Percentiles rank a stretch among this genome's conserved stretches.
Evolutionary conservation across 106 monocot species (phyloP).

Genomic region (Dioscorea alata): DNA sequence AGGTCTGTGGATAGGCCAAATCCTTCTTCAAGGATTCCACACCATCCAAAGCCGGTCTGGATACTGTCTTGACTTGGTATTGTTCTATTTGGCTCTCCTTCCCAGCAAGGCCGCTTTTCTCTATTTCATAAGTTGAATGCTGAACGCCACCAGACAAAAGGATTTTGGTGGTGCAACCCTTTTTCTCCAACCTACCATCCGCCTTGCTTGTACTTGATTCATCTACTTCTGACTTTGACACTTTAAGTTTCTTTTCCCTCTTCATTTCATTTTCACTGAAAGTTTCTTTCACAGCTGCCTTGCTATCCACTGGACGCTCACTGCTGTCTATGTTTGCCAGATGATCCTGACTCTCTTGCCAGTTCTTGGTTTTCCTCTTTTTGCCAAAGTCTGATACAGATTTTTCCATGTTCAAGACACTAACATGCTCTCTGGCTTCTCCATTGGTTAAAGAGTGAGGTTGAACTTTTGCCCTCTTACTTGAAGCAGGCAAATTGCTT

Average conservation of each 20-base stretch:
- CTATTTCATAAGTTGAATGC: not conserved
- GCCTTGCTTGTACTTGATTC: constrained; percentile 6
- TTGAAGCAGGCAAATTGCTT: not conserved
- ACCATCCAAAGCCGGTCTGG: constrained; percentile 3
- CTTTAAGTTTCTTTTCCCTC: constrained; percentile 33
- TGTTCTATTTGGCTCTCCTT: constrained; percentile 3
- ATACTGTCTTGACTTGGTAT: not conserved
- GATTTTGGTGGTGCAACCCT: not conserved
- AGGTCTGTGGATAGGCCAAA: constrained; percentile 1
- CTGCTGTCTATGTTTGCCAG: not conserved
- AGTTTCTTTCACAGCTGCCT: constrained; percentile 21
- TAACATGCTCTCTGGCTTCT: not conserved
- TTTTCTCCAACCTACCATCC: constrained; percentile 11
- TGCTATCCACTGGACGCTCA: not conserved
- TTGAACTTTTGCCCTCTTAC: constrained; percentile 7
- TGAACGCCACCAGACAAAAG: not conserved
- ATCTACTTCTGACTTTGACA: constrained; percentile 20
- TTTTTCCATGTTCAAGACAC: constrained; percentile 6
- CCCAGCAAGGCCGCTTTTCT: not conserved
- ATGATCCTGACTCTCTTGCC: not conserved
- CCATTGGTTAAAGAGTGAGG: not conserved
- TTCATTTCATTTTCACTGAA: constrained; percentile 31
- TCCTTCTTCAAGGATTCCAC: constrained; percentile 14
- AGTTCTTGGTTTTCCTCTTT: constrained; percentile 11
- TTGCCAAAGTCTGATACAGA: not conserved